Base-by-base conservation (phyloP, 2,329 filamentous ascomycete species). In the Alternaria sp. region DNA sequence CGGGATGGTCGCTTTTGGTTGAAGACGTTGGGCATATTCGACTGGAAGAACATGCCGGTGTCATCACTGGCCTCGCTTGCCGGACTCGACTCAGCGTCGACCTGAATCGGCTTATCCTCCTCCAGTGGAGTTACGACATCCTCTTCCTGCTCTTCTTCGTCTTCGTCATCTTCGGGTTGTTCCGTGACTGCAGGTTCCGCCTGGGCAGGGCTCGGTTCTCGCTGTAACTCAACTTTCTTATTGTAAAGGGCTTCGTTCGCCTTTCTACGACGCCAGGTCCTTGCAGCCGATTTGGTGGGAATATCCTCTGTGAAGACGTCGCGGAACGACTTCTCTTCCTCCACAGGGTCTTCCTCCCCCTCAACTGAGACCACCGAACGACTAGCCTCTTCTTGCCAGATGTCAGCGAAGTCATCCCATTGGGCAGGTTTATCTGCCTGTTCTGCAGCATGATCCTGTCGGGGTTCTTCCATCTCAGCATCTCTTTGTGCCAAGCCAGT, bases 351-450 rank as follows among this genome's bases (percentile, higher is more conserved):
- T 44, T 63, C 69, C n/a, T 75, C 70, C 1, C 68, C 17, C n/a
- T 62, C 60, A 6, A 69, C 57, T 28, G 62, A 65, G 21, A 67
- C 61, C 0, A 72, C 68, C 15, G 75, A 74, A 9, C 81, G 77
- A 45, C 82, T 83, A 15, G 82, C 83, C 66, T 84, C 82, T 60
- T 83, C 82, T 70, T 82, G 77, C 83, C 83, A 85, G 21, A 85
- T 78, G 57, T 85, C 83, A 17, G 73, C 75, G 30, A 72, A 73
- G 17, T 73, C 70, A 19, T 73, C 69, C 17, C 58, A 23, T 44
- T 45, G 54, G 5, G 36, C 51, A 25, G 45, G 21, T 43, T 59
- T 45, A 9, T 51, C 40, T 28, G 45, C 56, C 25, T 63, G 46
- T n/a, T 47, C 25, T 17, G 19, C 19, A n/a, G 49, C 8, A 11